Base-by-base conservation (phyloP, 345 rosid genomes). In the Eucalyptus fibrosa region DNA sequence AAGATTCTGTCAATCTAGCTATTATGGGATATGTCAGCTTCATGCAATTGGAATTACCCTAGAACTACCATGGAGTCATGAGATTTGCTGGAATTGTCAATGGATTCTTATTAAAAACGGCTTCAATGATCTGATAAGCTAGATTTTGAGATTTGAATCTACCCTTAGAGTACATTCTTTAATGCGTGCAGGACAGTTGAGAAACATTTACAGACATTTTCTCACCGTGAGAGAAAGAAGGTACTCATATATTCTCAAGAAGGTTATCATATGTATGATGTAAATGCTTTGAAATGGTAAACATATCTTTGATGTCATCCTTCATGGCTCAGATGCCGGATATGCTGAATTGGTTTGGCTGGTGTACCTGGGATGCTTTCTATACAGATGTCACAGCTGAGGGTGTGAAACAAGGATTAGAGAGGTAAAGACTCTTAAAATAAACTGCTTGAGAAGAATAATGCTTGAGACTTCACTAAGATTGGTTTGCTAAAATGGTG, bases 331-430 rank as follows among this genome's bases (percentile, higher is more conserved):
- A 94, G 95, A 94, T 93, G 95, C 97, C 95, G 3, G 95, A 94
- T 89, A 92, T 94, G 95, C 91, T 95, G 90, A 94, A 95, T 87
- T 95, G 96, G 96, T 95, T 94, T 91, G 96, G 97, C 44, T 95
- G 97, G 97, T 95, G 95, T 82, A 95, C 96, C 49, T 95, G 97
- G 96, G 97, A 95, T 91, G 97, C 96, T 89, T 94, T 94, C 91
- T 94, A 95, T 89, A 94, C 95, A 21, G 92, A 95, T 32, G 95
- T 95, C 87, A 94, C 93, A 47, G 91, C 94, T 16, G 94, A 93
- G 87, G 96, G 94, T 16, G 94, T 94, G 59, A 94, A 93, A 88
- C 91, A 92, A 93, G 96, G 97, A 53, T 86, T 95, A 62, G 92
- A 93, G 88, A 94, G 95, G 96, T 94, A 90, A 51, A 49, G 86